A percentile compares a stretch with the other conserved stretches of the same genome.
These are phyloP conservation scores for Diaporthe velutina DNA, from an alignment of 2,329 filamentous ascomycete genomes.

Conservation along the genomic window DNA sequence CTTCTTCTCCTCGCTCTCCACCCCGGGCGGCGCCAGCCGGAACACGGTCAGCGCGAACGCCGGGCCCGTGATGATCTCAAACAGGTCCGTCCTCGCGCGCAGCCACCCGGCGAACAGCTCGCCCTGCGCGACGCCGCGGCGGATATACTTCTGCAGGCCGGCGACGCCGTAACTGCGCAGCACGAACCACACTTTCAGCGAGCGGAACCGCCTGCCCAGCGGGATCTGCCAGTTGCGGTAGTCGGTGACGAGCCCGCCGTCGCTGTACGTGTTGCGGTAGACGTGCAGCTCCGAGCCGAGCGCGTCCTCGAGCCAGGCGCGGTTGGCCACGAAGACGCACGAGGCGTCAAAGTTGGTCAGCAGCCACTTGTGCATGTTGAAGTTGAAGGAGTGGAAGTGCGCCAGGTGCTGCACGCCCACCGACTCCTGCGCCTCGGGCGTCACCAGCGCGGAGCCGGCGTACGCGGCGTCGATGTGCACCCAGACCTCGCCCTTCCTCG, in stretches of 20 bases:
- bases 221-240: slow-evolving; percentile 99
- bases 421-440: slow-evolving; percentile 77
- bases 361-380: slow-evolving; percentile 99
- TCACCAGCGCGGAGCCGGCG: slow-evolving; percentile 86
- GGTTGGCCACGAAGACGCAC: slow-evolving; percentile 82
- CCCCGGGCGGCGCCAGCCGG: slow-evolving; percentile 63
- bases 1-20: slow-evolving; percentile 60
- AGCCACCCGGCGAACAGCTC: slow-evolving; percentile 77
- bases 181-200: slow-evolving; percentile 96
- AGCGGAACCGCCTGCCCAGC: slow-evolving; percentile 87
- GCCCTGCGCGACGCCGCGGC: slow-evolving; percentile 76
- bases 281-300: slow-evolving; percentile 78
- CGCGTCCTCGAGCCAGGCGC: slow-evolving; percentile 82
- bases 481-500: slow-evolving; percentile 73
- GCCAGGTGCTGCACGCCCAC: slow-evolving; percentile 67
- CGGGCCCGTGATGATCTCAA: slow-evolving; percentile 80
- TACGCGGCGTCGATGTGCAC: slow-evolving; percentile 96
- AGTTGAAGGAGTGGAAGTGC: slow-evolving; percentile 87
- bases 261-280: slow-evolving; percentile 80
- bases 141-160: slow-evolving; percentile 81
- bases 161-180: slow-evolving; percentile 80
- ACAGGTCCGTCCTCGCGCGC: slow-evolving; percentile 73
- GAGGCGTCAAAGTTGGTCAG: slow-evolving; percentile 92
- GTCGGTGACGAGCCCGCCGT: slow-evolving; percentile 88
- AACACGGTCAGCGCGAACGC: slow-evolving; percentile 86